Base-by-base conservation (phyloP, 1,284 basidiomycete species). In the Moesziomyces antarcticus region DNA sequence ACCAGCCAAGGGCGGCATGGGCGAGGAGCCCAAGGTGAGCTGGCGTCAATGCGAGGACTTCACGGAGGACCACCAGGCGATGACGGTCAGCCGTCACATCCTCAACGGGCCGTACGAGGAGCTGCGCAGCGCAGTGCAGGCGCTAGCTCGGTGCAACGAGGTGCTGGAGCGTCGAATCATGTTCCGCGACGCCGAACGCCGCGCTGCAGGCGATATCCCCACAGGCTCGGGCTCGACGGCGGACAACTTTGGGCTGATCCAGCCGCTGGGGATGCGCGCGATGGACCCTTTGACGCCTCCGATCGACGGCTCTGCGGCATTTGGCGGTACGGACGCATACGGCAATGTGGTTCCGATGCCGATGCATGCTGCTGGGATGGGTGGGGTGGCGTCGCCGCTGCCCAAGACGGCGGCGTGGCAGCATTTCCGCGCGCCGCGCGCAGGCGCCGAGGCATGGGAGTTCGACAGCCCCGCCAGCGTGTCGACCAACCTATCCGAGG, bases 1-100 rank as follows among this genome's bases (percentile, higher is more conserved):
- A 3, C 58, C 62, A 37, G 33, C 52, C 30, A 70, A 70, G 48
- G 50, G 51, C 8, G 70, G 68, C 13, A 43, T 20, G 2, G 33
- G 53, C 18, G 59, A 53, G 18, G 60, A 62, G 51, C 64, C 57
- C 16, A 77, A 66, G 46, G 67, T 62, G 35, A 67, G 75, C 56
- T 80, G 79, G 79, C 61, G 79, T 18, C 79, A 81, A 44, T 78
- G 76, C 59, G 74, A 75, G 20, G 79, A 81, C 35, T 81, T 81
- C 25, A 81, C 79, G n/a, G 76, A 81, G 42, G 73, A 63, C 42
- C 67, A 61, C 25, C 78, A 79, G 53, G 79, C 75, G 1, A 80
- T 75, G 50, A 55, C 54, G 1, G 60, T 70, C 47, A 62, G 64
- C 30, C 45, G 53, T 10, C 79, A 81, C 58, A 30, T 74, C 5